Evolutionary conservation across 192 early-diverging fungal genomes (phyloP).

Genomic region (Podila epigama): DNA sequence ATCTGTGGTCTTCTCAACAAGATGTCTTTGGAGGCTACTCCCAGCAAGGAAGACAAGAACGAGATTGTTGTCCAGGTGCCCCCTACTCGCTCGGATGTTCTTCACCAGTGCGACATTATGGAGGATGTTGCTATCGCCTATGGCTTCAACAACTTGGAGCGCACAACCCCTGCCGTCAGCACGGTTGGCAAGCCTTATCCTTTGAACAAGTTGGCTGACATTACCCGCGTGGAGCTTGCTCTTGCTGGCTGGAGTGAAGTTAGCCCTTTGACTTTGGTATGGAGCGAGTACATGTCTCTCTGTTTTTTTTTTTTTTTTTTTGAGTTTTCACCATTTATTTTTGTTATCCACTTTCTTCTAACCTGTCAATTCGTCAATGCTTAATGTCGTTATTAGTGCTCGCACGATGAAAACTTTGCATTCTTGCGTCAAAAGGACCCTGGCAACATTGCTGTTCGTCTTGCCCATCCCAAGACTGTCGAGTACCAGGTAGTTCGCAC

Average conservation of each 20-base stretch:
- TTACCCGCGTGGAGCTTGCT: conserved; percentile 85
- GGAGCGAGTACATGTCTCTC: too few species aligned
- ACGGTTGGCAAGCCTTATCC: conserved; percentile 91
- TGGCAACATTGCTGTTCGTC: conserved; percentile 80
- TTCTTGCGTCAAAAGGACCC: conserved; percentile 84
- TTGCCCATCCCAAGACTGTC: conserved; percentile 90
- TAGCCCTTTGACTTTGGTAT: conserved; percentile 89
- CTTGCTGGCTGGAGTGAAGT: conserved; percentile 94
- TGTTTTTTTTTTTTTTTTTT: background rate
- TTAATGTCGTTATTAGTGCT: conserved; percentile 77
- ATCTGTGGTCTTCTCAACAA: conserved; percentile 79
- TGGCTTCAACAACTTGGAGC: conserved; percentile 93
- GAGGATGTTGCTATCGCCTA: conserved; percentile 98
- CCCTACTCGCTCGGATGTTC: conserved; percentile 90
- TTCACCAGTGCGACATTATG: conserved; percentile 97
- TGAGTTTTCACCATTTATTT: background rate
- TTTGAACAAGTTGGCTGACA: conserved; percentile 92
- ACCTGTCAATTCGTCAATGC: too few species aligned
- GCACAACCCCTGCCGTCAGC: conserved; percentile 77
- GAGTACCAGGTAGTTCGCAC: conserved; percentile 96
- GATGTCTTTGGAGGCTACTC: conserved; percentile 84
- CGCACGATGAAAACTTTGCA: conserved; percentile 96
- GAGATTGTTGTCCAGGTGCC: conserved; percentile 82
- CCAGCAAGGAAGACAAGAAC: conserved; percentile 56
- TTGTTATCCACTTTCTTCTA: background rate